These are phyloP conservation scores for Cadophora malorum DNA, from an alignment of 2,329 filamentous ascomycete genomes.

Conservation along the genomic window DNA sequence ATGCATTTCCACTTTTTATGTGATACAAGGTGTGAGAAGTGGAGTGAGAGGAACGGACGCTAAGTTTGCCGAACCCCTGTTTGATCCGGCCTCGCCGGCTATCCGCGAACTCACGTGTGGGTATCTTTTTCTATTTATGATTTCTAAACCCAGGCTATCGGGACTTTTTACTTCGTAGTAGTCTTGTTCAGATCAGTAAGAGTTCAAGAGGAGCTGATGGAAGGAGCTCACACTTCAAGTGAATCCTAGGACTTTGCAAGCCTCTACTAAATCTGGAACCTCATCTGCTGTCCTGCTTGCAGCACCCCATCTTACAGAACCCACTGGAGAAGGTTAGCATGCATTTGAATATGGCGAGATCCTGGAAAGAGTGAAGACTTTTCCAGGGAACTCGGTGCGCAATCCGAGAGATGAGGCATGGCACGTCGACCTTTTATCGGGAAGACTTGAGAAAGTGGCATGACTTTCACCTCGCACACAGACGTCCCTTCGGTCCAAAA, in stretches of 20 bases:
- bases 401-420: neutral
- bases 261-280: constrained; percentile 59
- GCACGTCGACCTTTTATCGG: neutral
- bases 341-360: neutral
- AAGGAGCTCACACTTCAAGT: constrained; percentile 23
- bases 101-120: constrained; percentile 16
- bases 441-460: neutral
- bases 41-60: constrained; percentile 1
- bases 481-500: neutral
- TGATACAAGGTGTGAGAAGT: neutral
- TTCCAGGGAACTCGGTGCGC: neutral
- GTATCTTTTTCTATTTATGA: constrained; percentile 16
- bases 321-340: constrained; percentile 30
- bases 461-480: neutral
- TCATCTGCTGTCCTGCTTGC: constrained; percentile 59
- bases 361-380: neutral
- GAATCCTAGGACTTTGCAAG: constrained; percentile 46
- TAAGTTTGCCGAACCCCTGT: neutral
- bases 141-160: neutral
- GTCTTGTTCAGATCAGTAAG: neutral
- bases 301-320: constrained; percentile 58
- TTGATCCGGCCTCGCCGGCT: neutral
- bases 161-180: no score
- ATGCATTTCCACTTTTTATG: constrained; percentile 18
- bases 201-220: neutral